A percentile compares a stretch with the other conserved stretches of the same genome.
These are phyloP conservation scores for Pythium volutum DNA, from an alignment of 352 stramenopile genomes.

Conservation along the genomic window DNA sequence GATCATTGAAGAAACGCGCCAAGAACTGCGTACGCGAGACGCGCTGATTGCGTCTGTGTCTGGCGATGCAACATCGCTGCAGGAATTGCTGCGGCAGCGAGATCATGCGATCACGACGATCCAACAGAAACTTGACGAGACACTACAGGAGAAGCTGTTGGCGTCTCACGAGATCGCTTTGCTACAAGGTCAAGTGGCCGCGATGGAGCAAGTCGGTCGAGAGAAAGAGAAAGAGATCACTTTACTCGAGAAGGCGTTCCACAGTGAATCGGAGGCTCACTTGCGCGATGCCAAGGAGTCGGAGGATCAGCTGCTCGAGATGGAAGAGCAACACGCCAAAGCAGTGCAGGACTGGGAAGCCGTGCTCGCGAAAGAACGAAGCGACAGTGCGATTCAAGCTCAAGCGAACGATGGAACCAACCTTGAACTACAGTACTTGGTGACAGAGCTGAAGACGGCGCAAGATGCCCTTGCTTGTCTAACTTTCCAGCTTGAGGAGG, in stretches of 20 bases:
- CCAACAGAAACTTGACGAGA: background rate
- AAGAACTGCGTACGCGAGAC: constrained; percentile 3
- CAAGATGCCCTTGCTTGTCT: background rate
- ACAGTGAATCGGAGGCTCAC: constrained; percentile 1
- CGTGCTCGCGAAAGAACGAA: background rate
- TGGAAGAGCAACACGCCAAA: background rate
- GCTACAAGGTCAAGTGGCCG: background rate
- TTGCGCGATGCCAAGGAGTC: constrained; percentile 1
- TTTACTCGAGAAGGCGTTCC: background rate
- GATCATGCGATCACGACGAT: background rate
- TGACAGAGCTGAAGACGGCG: background rate
- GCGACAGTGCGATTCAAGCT: background rate
- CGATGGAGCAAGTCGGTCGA: background rate
- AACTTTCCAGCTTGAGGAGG: background rate
- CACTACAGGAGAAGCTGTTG: background rate
- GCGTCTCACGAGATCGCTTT: background rate
- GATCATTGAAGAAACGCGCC: background rate
- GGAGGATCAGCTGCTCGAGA: constrained; percentile 1
- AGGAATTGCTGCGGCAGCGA: background rate
- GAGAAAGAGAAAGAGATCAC: constrained; percentile 12
- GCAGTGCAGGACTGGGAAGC: constrained; percentile 3
- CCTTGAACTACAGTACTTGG: background rate
- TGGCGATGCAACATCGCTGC: constrained; percentile 8
- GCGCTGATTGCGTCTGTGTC: constrained; percentile 1
- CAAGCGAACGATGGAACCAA: background rate